Evolutionary conservation across 345 rosid genomes (phyloP).

Genomic region (Heritiera fomes): DNA sequence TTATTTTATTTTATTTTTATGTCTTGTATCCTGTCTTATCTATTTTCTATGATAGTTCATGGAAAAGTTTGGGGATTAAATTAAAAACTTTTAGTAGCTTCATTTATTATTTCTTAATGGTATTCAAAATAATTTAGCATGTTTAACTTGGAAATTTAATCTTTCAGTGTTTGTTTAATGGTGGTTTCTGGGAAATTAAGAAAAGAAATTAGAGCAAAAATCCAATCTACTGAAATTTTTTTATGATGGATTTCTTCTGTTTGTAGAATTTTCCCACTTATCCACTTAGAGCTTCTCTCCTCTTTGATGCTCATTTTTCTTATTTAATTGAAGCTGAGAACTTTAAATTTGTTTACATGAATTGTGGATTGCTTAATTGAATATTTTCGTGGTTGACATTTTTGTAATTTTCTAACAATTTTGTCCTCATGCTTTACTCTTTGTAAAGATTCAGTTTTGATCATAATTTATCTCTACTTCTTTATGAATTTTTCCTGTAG

Average conservation of each 20-base stretch:
- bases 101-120: background rate
- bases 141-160: background rate
- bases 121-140: background rate
- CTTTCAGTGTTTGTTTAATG: conserved; percentile 1
- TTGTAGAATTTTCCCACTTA: background rate
- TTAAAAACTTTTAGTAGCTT: background rate
- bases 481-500: conserved; percentile 37
- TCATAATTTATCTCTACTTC: background rate
- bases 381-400: background rate
- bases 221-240: background rate
- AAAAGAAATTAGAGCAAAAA: background rate
- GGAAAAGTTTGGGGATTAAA: background rate
- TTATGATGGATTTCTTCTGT: background rate
- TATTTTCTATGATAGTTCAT: background rate
- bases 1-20: no score
- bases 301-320: background rate
- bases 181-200: background rate
- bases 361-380: background rate
- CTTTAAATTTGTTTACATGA: background rate
- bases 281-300: background rate
- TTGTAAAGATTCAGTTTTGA: background rate
- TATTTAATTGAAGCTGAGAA: background rate
- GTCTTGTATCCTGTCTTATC: background rate
- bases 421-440: background rate
- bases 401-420: background rate